Base-by-base conservation (phyloP, 768 basidiomycete genomes). In the Hypholoma fasciculare region DNA sequence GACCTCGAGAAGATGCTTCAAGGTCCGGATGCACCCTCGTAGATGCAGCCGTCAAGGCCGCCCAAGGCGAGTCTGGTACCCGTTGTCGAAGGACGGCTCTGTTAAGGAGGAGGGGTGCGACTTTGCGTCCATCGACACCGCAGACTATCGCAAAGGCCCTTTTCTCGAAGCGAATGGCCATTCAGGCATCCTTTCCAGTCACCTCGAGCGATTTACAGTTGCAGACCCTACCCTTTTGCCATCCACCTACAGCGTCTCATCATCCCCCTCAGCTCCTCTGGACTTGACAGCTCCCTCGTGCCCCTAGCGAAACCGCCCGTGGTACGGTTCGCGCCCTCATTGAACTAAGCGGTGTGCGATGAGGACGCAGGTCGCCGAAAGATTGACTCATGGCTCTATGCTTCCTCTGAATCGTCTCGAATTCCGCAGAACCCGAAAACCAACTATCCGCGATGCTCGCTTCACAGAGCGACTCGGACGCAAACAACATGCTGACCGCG, bases 281-380 rank as follows among this genome's bases (percentile, higher is more conserved):
- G 69, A 38, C 63, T 68, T 20, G 66, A 69, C 46, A 72, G 64
- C 36, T 71, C 76, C 53, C 74, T 77, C 55, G 73, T 82, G 17
- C 82, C 60, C 85, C 89, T 4, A 80, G 81, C 38, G 73, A 83
- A 16, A 82, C 79, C 19, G 82, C 85, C 1, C 88, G 90, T 59
- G 91, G 90, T 39, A 96, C 96, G 70, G 77, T 98, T 11, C 88
- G 89, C 37, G 94, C 94, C 0, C 74, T 95, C 55, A 97, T 98
- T 60, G 97, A 98, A 74, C 87, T 98, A 96, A 95, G 68, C 97
- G 98, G 66, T 86, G 91, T n/a, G 77, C 84, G 19, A 79, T 97
- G 69, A 87, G 96, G 6, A 89, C 92, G 7, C 82, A 88, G 54
- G 85, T 98, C 20, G 89, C 96, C 6, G 89, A 95, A 65, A 88